Percentiles rank a stretch among this genome's conserved stretches.
phyloP scores from a whole-genome alignment of 306 rosid genomes.

The Casuarina glauca region DNA sequence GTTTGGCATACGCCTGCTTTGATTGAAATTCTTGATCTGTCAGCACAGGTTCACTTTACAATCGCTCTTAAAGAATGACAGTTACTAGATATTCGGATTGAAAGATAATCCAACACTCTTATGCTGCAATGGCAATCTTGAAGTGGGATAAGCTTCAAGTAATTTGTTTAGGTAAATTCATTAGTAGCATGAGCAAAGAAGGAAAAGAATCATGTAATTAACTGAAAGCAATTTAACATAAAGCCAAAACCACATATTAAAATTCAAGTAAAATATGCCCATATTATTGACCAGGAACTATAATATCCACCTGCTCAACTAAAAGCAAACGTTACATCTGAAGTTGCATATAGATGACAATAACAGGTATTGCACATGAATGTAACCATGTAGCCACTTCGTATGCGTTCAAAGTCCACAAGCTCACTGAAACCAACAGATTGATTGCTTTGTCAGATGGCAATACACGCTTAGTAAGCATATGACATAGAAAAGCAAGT shows the following conservation, averaged over 20 bases:
- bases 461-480: neutral
- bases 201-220: neutral
- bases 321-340: too few species aligned
- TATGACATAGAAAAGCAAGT: neutral
- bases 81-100: neutral
- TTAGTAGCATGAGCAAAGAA: too few species aligned
- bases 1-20: too few species aligned
- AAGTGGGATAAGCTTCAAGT: neutral
- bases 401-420: neutral
- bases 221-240: neutral
- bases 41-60: neutral
- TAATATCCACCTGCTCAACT: neutral
- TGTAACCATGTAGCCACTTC: neutral
- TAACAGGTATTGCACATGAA: neutral
- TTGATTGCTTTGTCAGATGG: conserved; percentile 2
- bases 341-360: neutral
- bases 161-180: too few species aligned
- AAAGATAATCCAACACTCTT: neutral
- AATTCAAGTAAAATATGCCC: neutral
- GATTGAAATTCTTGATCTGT: neutral
- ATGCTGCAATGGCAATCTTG: neutral
- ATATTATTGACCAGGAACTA: neutral
- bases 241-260: neutral
- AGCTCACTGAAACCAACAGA: conserved; percentile 2
- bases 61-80: neutral